Evolutionary conservation across 2,329 filamentous ascomycete genomes (phyloP).

Genomic region (Ceratocystiopsis sp.): DNA sequence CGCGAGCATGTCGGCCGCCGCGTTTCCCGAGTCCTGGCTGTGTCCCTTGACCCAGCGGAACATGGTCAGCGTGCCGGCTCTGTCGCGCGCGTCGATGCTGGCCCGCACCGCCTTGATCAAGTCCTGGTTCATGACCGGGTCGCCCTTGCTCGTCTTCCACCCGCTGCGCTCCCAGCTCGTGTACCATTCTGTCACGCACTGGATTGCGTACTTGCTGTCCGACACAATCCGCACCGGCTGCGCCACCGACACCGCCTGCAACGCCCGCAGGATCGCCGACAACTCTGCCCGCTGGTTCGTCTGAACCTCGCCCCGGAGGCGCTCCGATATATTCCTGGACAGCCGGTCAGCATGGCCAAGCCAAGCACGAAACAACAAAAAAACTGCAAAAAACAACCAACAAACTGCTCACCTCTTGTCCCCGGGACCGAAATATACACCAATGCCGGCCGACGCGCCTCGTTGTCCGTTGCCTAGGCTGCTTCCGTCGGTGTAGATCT

Average conservation of each 20-base stretch:
- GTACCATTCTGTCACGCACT: constrained; percentile 77
- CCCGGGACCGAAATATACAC: constrained; percentile 42
- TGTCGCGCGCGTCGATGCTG: constrained; percentile 52
- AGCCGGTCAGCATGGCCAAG: not conserved
- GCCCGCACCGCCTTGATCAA: constrained; percentile 56
- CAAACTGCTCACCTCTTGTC: constrained; percentile 32
- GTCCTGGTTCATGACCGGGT: constrained; percentile 69
- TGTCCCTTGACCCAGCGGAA: constrained; percentile 92
- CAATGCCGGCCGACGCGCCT: constrained; percentile 41
- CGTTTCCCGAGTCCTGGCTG: constrained; percentile 52
- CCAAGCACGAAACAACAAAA: not conserved
- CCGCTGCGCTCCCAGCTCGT: constrained; percentile 54
- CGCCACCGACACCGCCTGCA: constrained; percentile 54
- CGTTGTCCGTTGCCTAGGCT: constrained; percentile 38
- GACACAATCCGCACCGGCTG: constrained; percentile 61
- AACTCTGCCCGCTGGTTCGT: constrained; percentile 97
- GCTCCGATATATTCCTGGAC: constrained; percentile 51
- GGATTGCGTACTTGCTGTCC: constrained; percentile 85
- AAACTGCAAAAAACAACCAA: not conserved
- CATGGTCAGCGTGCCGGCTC: constrained; percentile 40
- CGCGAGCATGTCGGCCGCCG: constrained; percentile 63
- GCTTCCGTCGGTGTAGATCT: constrained; percentile 48
- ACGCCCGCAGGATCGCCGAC: constrained; percentile 67
- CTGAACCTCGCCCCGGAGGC: constrained; percentile 54
- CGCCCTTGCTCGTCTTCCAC: constrained; percentile 56